These are phyloP conservation scores for Aspergillus caelatus DNA, from an alignment of 2,329 filamentous ascomycete genomes.

Conservation along the genomic window DNA sequence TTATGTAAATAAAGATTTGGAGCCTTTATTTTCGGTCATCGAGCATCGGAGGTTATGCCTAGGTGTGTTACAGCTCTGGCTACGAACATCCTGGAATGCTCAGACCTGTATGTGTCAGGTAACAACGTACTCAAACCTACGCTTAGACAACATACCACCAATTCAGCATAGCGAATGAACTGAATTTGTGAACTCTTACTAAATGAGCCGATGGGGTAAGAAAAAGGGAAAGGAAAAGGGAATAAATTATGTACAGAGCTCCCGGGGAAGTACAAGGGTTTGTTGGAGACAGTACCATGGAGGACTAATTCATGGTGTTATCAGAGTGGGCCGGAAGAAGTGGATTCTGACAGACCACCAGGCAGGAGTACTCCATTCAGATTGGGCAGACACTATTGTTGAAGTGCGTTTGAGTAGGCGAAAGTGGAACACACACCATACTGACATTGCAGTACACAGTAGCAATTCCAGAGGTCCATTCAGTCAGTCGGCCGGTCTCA, in stretches of 20 bases:
- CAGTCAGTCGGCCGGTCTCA: background rate
- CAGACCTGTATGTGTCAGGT: background rate
- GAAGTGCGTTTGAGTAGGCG: conserved; percentile 14
- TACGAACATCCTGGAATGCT: background rate
- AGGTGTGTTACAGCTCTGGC: background rate
- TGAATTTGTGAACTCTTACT: background rate
- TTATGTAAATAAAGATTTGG: background rate
- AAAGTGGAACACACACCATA: background rate
- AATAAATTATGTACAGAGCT: background rate
- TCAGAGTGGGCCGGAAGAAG: conserved; percentile 5
- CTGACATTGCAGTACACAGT: background rate
- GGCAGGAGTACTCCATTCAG: conserved; percentile 10
- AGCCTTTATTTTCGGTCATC: background rate
- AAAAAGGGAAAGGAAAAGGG: background rate
- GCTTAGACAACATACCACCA: no score
- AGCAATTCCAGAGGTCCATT: background rate
- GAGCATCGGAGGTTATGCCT: background rate
- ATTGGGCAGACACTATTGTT: conserved; percentile 11
- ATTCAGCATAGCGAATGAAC: background rate
- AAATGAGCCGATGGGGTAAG: background rate
- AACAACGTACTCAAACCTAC: background rate
- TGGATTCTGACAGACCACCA: conserved; percentile 15
- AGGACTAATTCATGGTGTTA: conserved; percentile 1
- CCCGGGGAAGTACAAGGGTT: background rate
- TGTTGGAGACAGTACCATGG: background rate